These are phyloP conservation scores for Pachysandra terminalis DNA, from an alignment of 164 flowering plant genomes.

Conservation along the genomic window DNA sequence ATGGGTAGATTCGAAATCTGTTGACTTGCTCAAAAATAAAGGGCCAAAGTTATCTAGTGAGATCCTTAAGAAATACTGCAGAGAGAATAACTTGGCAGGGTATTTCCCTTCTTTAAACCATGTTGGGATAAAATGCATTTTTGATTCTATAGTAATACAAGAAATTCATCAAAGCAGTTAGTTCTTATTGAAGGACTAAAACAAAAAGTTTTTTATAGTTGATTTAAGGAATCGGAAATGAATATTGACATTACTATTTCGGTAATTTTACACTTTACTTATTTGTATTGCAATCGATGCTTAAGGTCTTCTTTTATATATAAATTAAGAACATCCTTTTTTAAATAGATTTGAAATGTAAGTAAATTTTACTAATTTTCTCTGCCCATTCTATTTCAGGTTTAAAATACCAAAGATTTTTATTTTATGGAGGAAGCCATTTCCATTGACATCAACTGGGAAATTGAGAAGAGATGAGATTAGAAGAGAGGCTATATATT, in stretches of 20 bases:
- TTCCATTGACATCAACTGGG: constrained; percentile 74
- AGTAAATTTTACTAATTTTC: not conserved
- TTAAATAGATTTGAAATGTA: no score
- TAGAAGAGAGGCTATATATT: constrained; percentile 38
- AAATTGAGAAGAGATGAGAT: constrained; percentile 61
- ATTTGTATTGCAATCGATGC: no score
- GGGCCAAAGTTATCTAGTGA: constrained; percentile 31
- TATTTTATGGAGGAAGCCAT: constrained; percentile 55
- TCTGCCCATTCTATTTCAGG: constrained; percentile 30
- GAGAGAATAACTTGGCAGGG: constrained; percentile 56
- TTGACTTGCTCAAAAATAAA: not conserved
- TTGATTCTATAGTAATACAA: not conserved
- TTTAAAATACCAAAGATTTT: constrained; percentile 72
- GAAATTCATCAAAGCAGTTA: not conserved
- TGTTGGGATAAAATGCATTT: not conserved
- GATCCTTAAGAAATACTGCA: constrained; percentile 54
- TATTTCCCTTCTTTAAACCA: constrained; percentile 17
- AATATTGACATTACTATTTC: no score
- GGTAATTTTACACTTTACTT: no score
- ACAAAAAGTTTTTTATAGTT: no score
- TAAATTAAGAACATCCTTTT: no score
- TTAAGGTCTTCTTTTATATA: no score
- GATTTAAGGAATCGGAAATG: no score
- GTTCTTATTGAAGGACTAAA: not conserved
- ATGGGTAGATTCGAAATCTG: constrained; percentile 40